phyloP scores from a whole-genome alignment of 164 flowering plant species.

The Piper longum region DNA sequence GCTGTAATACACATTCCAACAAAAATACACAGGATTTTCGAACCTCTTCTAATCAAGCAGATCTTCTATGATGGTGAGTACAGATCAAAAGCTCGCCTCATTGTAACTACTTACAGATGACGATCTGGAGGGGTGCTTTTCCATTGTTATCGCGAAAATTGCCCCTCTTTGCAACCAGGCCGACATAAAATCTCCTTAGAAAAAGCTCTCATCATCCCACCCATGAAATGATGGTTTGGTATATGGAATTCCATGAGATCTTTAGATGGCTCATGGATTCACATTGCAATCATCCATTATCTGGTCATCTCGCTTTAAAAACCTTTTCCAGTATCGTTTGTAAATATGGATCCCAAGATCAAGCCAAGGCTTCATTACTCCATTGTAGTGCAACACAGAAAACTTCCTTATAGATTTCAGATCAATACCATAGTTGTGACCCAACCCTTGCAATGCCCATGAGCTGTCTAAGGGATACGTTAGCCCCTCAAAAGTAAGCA shows the following conservation, averaged over 20 bases:
- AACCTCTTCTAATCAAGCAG: neutral
- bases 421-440: conserved; percentile 51
- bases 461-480: conserved; percentile 42
- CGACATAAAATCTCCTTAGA: neutral
- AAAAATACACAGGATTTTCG: neutral
- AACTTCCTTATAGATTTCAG: conserved; percentile 7
- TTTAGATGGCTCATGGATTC: neutral
- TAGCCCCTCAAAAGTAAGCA: conserved; percentile 51
- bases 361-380: conserved; percentile 18
- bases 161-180: neutral
- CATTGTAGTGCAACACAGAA: conserved; percentile 15
- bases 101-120: neutral
- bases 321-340: conserved; percentile 12
- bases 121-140: neutral
- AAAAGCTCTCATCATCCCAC: neutral
- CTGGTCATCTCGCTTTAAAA: neutral
- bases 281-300: neutral
- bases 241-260: neutral
- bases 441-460: conserved; percentile 62
- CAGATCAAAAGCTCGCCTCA: neutral
- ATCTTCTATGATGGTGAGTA: neutral
- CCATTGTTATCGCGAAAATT: too few species aligned
- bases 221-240: neutral
- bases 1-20: neutral
- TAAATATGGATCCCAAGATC: conserved; percentile 10